Conservation (phyloP, 768 basidiomycete genomes). For the Tephrocybe sp. region DNA sequence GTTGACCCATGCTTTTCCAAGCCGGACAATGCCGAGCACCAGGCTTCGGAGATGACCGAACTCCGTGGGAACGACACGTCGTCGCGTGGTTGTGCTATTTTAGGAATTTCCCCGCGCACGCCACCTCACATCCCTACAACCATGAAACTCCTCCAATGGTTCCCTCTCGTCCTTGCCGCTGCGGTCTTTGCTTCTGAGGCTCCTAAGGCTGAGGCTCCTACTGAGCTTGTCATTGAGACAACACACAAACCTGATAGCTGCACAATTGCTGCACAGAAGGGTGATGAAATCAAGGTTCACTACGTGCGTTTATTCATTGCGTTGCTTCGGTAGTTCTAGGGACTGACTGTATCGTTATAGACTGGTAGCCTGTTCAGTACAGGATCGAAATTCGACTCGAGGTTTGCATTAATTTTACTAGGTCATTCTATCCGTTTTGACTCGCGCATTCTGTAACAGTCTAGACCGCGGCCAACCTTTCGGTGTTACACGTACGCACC, state of each 20-base stretch:
- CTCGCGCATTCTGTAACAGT: conserved; percentile 29
- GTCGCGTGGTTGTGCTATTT: conserved; percentile 1
- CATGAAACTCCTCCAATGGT: conserved; percentile 52
- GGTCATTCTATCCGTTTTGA: neutral
- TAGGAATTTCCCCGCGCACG: neutral
- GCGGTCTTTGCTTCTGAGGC: conserved; percentile 36
- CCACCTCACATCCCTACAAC: conserved; percentile 10
- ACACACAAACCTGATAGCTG: conserved; percentile 61
- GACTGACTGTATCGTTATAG: conserved; percentile 29
- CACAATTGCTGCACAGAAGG: conserved; percentile 48
- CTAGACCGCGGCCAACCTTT: conserved; percentile 73
- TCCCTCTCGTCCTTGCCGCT: conserved; percentile 47
- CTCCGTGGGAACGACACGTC: conserved; percentile 13
- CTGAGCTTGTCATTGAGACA: conserved; percentile 59
- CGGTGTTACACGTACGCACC: conserved; percentile 65
- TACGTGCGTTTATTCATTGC: conserved; percentile 48
- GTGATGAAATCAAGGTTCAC: conserved; percentile 71
- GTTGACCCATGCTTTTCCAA: conserved; percentile 13
- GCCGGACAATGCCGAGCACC: conserved; percentile 11
- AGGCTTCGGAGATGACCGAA: neutral
- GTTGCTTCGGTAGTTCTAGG: neutral
- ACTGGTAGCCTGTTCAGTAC: conserved; percentile 76
- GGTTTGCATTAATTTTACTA: conserved; percentile 35
- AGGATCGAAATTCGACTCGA: conserved; percentile 89
- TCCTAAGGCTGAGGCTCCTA: conserved; percentile 31